Base-by-base conservation (phyloP, 352 stramenopile species). In the Hyaloperonospora arabidopsidis region DNA sequence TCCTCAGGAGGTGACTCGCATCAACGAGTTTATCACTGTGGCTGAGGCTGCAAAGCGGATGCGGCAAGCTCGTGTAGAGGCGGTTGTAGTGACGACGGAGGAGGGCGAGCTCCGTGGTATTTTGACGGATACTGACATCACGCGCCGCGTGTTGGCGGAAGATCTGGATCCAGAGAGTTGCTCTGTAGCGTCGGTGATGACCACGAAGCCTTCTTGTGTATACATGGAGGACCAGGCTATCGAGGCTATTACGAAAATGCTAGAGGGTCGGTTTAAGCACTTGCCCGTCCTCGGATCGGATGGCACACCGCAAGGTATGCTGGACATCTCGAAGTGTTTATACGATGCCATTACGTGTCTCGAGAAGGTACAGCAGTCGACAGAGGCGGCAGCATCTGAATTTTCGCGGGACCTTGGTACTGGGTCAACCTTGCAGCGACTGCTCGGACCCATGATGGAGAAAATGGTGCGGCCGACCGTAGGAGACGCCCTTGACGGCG, bases 261-360 rank as follows among this genome's bases (percentile, higher is more conserved):
- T 93, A 3, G 79, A 93, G 63, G 84, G 84, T 8, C 79, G 80
- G 11, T 93, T 93, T 59, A 94, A 93, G 55, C 83, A 95, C 59
- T 66, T 95, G 54, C 85, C 85, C 0, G 80, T 95, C 6, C 70
- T 93, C 13, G 81, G 77, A 19, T 55, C 65, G 0, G 77, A 91
- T 29, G 84, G 82, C 21, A 78, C 74, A 4, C 74, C 89, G 18
- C 74, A 84, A 47, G 82, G 83, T 25, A 92, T 95, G 79, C 62
- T 95, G n/a, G 82, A 95, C 40, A 93, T 95, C 38, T 91, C 85
- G 49, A 95, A 95, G 68, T 93, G 84, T 54, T 57, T 95, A 3
- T 89, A 91, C 43, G 85, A 95, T 46, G 85, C 85, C 13, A 93
- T 95, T 57, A 87, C 72, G 18, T 87, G 80, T 61, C 75, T 93